Conservation (phyloP, 2,329 filamentous ascomycete genomes). For the Hymenotorrendiella dingleyae region DNA sequence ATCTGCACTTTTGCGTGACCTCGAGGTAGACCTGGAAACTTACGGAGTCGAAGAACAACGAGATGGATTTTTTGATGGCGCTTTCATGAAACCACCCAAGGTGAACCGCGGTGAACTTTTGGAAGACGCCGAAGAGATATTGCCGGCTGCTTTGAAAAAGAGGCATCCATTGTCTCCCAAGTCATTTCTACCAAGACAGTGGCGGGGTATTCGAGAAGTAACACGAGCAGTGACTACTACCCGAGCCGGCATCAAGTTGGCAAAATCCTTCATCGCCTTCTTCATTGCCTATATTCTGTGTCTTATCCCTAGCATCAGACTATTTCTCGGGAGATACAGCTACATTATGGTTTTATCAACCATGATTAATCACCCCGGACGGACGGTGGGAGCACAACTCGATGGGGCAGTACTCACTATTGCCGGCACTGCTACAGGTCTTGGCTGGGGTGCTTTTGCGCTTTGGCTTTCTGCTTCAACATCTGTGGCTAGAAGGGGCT, state of each 20-base stretch:
- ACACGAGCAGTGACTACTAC: slow-evolving; percentile 40
- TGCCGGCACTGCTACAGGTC: slow-evolving; percentile 46
- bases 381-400: slow-evolving; percentile 50
- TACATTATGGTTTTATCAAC: slow-evolving; percentile 52
- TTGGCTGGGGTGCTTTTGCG: slow-evolving; percentile 50
- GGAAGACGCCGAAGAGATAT: slow-evolving; percentile 37
- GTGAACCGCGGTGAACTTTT: slow-evolving; percentile 36
- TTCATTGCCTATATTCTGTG: slow-evolving; percentile 51
- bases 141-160: slow-evolving; percentile 43
- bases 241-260: slow-evolving; percentile 43
- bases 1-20: slow-evolving; percentile 28
- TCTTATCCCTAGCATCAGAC: slow-evolving; percentile 41
- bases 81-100: slow-evolving; percentile 37
- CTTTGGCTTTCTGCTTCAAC: slow-evolving; percentile 49
- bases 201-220: slow-evolving; percentile 39
- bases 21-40: slow-evolving; percentile 34
- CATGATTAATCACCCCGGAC: slow-evolving; percentile 52
- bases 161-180: slow-evolving; percentile 40
- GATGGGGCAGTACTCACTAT: slow-evolving; percentile 49
- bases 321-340: slow-evolving; percentile 47
- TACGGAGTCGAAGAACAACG: slow-evolving; percentile 38
- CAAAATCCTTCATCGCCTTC: slow-evolving; percentile 51
- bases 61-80: slow-evolving; percentile 39
- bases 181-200: slow-evolving; percentile 43
- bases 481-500: slow-evolving; percentile 38